These are phyloP conservation scores for Acacia confusa DNA, from an alignment of 306 rosid genomes.

Conservation along the genomic window DNA sequence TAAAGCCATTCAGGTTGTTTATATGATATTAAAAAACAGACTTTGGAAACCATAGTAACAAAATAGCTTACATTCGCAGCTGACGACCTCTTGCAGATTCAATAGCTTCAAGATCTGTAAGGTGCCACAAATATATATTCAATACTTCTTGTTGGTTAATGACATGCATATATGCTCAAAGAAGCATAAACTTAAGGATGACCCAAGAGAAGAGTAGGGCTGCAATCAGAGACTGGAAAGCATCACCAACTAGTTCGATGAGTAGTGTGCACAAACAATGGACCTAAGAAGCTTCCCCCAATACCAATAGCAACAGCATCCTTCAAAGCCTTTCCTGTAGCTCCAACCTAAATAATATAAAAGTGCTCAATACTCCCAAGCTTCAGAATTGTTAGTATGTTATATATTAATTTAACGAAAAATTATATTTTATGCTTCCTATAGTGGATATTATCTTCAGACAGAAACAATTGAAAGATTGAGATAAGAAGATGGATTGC, in stretches of 20 bases:
- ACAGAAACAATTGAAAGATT: no score
- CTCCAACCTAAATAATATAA: slow-evolving; percentile 66
- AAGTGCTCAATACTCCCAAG: slow-evolving; percentile 10
- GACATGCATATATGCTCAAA: slow-evolving; percentile 7
- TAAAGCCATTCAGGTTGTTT: slow-evolving; percentile 17
- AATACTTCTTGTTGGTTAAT: slow-evolving; percentile 24
- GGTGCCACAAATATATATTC: slow-evolving; percentile 35
- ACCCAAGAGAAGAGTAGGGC: not conserved
- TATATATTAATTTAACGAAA: no score
- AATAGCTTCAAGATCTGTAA: slow-evolving; percentile 71
- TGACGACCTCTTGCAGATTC: slow-evolving; percentile 72
- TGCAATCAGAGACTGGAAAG: slow-evolving; percentile 17
- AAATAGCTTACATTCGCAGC: slow-evolving; percentile 67
- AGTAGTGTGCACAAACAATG: slow-evolving; percentile 82
- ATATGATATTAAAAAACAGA: slow-evolving; percentile 7
- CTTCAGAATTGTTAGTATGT: slow-evolving; percentile 26
- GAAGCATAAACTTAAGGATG: slow-evolving; percentile 2
- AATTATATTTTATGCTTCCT: no score
- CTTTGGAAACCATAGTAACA: slow-evolving; percentile 17
- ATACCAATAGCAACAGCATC: slow-evolving; percentile 86
- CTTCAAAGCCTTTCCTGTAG: slow-evolving; percentile 76
- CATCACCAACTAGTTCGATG: slow-evolving; percentile 76
- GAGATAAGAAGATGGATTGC: no score
- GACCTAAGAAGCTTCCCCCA: slow-evolving; percentile 94
- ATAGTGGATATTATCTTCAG: no score